These are phyloP conservation scores for Claviceps sp. DNA, from an alignment of 2,329 filamentous ascomycete species.

Conservation along the genomic window DNA sequence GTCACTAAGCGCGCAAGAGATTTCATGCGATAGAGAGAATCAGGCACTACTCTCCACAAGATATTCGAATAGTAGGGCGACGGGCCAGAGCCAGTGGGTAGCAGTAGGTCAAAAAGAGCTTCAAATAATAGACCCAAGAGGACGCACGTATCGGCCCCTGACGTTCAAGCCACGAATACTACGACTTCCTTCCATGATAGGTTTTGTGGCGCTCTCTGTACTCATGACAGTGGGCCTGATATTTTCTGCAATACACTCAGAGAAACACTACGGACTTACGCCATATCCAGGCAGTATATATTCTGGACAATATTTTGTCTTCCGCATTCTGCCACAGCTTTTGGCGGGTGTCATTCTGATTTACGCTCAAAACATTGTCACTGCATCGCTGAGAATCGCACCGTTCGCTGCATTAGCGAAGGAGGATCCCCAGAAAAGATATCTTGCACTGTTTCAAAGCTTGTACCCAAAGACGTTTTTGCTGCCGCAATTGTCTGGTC, in stretches of 20 bases:
- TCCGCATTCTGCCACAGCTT: conserved; percentile 72
- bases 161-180: conserved; percentile 61
- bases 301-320: conserved; percentile 67
- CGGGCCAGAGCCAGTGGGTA: conserved; percentile 16
- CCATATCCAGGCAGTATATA: conserved; percentile 53
- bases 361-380: conserved; percentile 63
- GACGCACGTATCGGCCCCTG: conserved; percentile 34
- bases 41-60: conserved; percentile 3
- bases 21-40: not conserved
- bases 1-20: not conserved
- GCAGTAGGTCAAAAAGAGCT: conserved; percentile 21
- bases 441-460: conserved; percentile 52
- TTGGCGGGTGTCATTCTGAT: conserved; percentile 58
- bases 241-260: conserved; percentile 58
- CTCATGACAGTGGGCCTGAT: conserved; percentile 61
- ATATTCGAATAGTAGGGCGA: conserved; percentile 1
- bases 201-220: conserved; percentile 47
- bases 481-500: conserved; percentile 44
- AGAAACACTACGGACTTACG: conserved; percentile 48
- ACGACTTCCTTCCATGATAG: conserved; percentile 48
- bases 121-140: conserved; percentile 24
- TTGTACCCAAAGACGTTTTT: conserved; percentile 58
- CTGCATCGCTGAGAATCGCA: conserved; percentile 59
- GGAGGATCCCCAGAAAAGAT: conserved; percentile 42
- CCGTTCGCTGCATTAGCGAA: conserved; percentile 70